These are phyloP conservation scores for Gentiana dahurica DNA, from an alignment of 257 asterid species.

Conservation along the genomic window DNA sequence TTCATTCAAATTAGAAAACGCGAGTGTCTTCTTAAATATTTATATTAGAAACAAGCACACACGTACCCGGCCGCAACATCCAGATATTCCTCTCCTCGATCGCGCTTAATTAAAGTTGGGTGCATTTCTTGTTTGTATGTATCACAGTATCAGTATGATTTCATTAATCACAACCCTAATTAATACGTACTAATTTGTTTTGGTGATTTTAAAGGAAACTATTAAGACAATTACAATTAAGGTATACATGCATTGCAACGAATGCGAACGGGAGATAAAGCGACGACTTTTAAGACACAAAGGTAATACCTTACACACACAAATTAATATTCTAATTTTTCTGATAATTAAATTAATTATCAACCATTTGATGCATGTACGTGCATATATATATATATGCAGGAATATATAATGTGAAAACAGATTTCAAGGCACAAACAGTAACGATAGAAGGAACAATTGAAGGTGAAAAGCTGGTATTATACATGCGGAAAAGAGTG, in stretches of 20 bases:
- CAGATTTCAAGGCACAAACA: slow-evolving; percentile 55
- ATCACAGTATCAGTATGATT: neutral
- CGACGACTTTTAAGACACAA: slow-evolving; percentile 42
- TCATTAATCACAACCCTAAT: neutral
- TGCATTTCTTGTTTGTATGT: neutral
- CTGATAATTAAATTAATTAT: neutral
- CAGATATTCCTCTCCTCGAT: too few relatives aligned
- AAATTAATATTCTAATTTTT: neutral
- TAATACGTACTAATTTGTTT: neutral
- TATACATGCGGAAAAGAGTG: slow-evolving; percentile 44
- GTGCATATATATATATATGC: slow-evolving; percentile 2
- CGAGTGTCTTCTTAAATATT: neutral
- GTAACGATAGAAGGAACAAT: slow-evolving; percentile 57
- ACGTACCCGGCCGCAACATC: too few relatives aligned
- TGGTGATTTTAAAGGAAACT: slow-evolving; percentile 30
- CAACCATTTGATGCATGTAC: neutral
- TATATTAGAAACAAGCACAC: too few relatives aligned
- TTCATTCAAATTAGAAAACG: too few relatives aligned
- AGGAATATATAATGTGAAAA: slow-evolving; percentile 60
- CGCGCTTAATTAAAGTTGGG: too few relatives aligned
- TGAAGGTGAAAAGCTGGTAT: slow-evolving; percentile 46
- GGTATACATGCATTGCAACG: slow-evolving; percentile 55
- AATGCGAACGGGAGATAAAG: slow-evolving; percentile 58
- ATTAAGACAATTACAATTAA: slow-evolving; percentile 40
- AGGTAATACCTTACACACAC: slow-evolving; percentile 24